Evolutionary conservation across 2,329 filamentous ascomycete genomes (phyloP), one percentile per base, ranked within the genome.

Genomic region (Fusarium verticillioides): DNA sequence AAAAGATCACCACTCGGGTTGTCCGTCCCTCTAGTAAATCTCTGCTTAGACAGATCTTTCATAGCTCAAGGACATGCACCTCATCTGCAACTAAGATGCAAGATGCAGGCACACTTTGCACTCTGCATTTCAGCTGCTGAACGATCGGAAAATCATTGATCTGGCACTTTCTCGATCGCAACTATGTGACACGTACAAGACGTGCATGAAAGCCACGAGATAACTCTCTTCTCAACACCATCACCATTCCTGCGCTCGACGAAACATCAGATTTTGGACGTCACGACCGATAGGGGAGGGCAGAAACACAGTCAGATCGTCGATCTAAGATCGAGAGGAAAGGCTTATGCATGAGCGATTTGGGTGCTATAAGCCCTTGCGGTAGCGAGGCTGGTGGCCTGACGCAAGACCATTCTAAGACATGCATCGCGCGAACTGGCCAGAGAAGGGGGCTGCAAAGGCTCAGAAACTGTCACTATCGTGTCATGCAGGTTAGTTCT

Each of bases 211-310:
- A 60, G 39, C 30, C 52, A 56, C 30, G n/a, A 62, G 70, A 28
- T 56, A 47, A 43, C 50, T 58, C 32, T 39, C 30, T 23, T 30
- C 43, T n/a, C 34, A 70, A 40, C 42, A 59, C 15, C 47, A 71
- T 73, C 39, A 15, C 37, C 70, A 74, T 73, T 74, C 70, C 71
- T 70, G 42, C 40, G 49, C 28, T 54, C 34, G 39, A 67, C 37
- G 37, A 57, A 46, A 47, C 47, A 37, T 39, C 37, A 66, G 34
- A 32, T 23, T 47, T 57, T 67, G 57, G 70, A 71, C 36, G 66
- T 70, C 70, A 73, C 16, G 34, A 16, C 50, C 42, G 42, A 59
- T 70, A 34, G 39, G 28, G 47, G 50, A 73, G 53, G 56, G 32
- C 30, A 53, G 30, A 32, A 50, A 54, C 42, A 54, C 32, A 32